A percentile compares a stretch with the other conserved stretches of the same genome.
These are phyloP conservation scores for Forsythia suspensa DNA, from an alignment of 257 asterid species.

Conservation along the genomic window DNA sequence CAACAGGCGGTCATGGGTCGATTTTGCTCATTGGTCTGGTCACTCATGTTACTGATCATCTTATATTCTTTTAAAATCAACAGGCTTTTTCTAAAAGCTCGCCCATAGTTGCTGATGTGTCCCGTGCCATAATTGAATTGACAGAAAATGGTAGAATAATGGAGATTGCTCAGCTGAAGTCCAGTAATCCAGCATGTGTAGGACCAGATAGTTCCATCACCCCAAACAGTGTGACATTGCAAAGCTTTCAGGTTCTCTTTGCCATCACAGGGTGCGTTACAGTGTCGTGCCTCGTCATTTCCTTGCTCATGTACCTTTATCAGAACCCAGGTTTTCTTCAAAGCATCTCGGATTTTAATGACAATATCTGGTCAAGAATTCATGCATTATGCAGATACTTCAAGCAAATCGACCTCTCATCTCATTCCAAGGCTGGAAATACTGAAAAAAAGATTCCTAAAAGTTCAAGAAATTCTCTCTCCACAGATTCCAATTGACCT, in stretches of 20 bases:
- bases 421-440: background rate
- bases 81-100: constrained; percentile 29
- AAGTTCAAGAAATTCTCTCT: background rate
- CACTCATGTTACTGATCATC: background rate
- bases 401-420: constrained; percentile 15
- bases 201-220: background rate
- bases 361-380: constrained; percentile 15
- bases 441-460: background rate
- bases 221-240: background rate
- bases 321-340: constrained; percentile 17
- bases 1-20: constrained; percentile 6
- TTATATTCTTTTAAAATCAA: background rate
- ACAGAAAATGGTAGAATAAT: background rate
- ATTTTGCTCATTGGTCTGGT: background rate
- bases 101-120: constrained; percentile 22
- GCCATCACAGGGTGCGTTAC: constrained; percentile 24
- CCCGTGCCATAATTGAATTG: constrained; percentile 19
- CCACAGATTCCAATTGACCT: background rate
- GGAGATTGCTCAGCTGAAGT: background rate
- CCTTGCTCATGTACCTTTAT: constrained; percentile 1
- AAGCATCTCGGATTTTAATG: constrained; percentile 14
- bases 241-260: constrained; percentile 9
- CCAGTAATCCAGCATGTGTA: background rate
- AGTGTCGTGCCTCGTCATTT: constrained; percentile 19
- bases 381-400: constrained; percentile 3